Evolutionary conservation across 2,329 filamentous ascomycete species (phyloP).

Genomic region (Pseudogymnoascus sp.): DNA sequence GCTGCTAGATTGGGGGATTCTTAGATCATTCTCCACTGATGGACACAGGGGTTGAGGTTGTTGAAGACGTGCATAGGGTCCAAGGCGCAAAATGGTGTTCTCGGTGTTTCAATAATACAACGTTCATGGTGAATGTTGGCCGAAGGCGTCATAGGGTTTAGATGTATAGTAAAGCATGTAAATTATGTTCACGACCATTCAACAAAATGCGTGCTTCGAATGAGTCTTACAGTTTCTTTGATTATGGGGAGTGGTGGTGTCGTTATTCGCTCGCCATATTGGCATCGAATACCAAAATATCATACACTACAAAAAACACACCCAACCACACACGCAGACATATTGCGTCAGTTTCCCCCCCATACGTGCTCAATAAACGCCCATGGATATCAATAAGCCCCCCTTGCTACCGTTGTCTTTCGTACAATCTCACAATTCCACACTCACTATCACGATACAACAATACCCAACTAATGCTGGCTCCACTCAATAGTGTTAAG

Average conservation of each 20-base stretch:
- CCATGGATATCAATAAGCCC: slow-evolving; percentile 1
- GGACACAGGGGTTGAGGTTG: not conserved
- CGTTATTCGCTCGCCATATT: slow-evolving; percentile 7
- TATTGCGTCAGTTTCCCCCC: not conserved
- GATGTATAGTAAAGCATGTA: not conserved
- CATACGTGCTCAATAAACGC: slow-evolving; percentile 3
- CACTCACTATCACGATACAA: not conserved
- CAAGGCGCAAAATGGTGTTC: not conserved
- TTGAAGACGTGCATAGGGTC: not conserved
- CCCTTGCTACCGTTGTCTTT: not conserved
- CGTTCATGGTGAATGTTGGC: not conserved
- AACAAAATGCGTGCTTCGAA: not conserved
- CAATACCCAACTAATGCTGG: slow-evolving; percentile 58
- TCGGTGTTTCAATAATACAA: not conserved
- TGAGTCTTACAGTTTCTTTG: slow-evolving; percentile 6
- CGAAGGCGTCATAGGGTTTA: not conserved
- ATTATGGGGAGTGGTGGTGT: slow-evolving; percentile 5
- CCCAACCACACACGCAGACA: not conserved
- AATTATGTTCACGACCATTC: not conserved
- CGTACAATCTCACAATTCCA: not conserved
- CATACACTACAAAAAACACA: not conserved
- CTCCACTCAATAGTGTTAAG: slow-evolving; percentile 97
- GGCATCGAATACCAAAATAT: not conserved
- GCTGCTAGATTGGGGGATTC: not conserved
- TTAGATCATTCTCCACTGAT: not conserved